Evolutionary conservation across 768 basidiomycete genomes (phyloP).

Genomic region (Suillus subluteus): DNA sequence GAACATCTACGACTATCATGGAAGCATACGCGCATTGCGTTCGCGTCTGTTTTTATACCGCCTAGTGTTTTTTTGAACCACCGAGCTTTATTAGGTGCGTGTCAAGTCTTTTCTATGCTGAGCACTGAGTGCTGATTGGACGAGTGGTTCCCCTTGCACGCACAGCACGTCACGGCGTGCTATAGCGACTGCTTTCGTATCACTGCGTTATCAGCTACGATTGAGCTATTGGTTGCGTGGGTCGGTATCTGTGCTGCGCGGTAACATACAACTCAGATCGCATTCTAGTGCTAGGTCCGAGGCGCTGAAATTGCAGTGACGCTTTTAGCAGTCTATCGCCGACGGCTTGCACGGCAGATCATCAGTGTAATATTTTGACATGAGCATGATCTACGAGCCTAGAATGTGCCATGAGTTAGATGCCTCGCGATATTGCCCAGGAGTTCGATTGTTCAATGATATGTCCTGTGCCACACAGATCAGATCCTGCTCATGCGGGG

Average conservation of each 20-base stretch:
- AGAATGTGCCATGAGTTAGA: background rate
- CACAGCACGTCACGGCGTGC: background rate
- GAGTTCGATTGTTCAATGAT: background rate
- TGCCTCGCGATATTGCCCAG: background rate
- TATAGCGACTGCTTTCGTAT: background rate
- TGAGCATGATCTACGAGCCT: background rate
- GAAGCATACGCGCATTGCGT: background rate
- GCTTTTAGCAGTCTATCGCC: slow-evolving; percentile 4
- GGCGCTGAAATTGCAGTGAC: background rate
- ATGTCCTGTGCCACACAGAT: background rate
- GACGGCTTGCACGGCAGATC: background rate
- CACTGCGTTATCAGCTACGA: slow-evolving; percentile 9
- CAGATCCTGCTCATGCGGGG: background rate
- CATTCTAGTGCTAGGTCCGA: slow-evolving; percentile 2
- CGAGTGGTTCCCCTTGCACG: background rate
- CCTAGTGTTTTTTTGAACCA: background rate
- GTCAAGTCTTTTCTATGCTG: background rate
- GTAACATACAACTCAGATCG: slow-evolving; percentile 3
- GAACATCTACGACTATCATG: background rate
- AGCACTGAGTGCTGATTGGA: background rate
- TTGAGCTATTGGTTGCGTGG: background rate
- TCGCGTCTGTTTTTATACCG: background rate
- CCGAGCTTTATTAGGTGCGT: background rate
- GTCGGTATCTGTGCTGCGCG: background rate
- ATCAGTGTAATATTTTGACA: background rate